Percentiles rank a stretch among this genome's conserved stretches.
phyloP scores from a whole-genome alignment of 768 basidiomycete genomes.

The Termitomyces sp. region DNA sequence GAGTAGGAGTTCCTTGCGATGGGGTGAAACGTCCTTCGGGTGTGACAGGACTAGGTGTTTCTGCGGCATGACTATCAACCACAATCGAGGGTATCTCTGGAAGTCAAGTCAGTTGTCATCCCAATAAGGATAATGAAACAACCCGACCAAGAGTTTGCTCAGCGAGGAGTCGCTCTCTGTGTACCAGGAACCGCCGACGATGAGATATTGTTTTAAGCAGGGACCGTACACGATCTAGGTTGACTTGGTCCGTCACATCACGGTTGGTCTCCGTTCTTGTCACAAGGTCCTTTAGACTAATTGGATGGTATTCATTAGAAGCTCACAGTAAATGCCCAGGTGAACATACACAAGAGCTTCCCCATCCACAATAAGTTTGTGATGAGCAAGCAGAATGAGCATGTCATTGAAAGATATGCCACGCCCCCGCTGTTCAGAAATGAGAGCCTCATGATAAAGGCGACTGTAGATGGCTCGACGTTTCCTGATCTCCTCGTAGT shows the following conservation, averaged over 20 bases:
- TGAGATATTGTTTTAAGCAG: conserved; percentile 72
- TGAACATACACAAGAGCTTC: conserved; percentile 80
- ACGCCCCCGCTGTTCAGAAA: conserved; percentile 64
- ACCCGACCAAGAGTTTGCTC: conserved; percentile 37
- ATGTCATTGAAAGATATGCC: conserved; percentile 92
- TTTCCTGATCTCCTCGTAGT: conserved; percentile 57
- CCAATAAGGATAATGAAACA: not conserved
- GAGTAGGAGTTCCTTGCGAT: conserved; percentile 38
- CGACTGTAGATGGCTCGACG: conserved; percentile 70
- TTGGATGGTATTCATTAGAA: not conserved
- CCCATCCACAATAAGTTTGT: conserved; percentile 87
- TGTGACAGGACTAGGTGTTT: conserved; percentile 41
- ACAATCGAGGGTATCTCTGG: conserved; percentile 70
- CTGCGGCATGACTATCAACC: conserved; percentile 56
- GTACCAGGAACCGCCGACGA: conserved; percentile 62
- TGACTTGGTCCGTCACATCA: conserved; percentile 79
- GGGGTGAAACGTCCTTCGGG: conserved; percentile 18
- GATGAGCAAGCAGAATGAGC: conserved; percentile 83
- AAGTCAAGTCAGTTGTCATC: conserved; percentile 1
- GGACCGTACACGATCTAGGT: conserved; percentile 81
- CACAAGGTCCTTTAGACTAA: conserved; percentile 79
- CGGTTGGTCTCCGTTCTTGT: conserved; percentile 72
- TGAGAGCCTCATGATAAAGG: conserved; percentile 82
- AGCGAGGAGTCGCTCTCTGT: conserved; percentile 39
- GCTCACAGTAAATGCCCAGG: not conserved